A percentile compares a stretch with the other conserved stretches of the same genome.
phyloP scores from a whole-genome alignment of 2,329 filamentous ascomycete species.

The Nothophoma quercina region DNA sequence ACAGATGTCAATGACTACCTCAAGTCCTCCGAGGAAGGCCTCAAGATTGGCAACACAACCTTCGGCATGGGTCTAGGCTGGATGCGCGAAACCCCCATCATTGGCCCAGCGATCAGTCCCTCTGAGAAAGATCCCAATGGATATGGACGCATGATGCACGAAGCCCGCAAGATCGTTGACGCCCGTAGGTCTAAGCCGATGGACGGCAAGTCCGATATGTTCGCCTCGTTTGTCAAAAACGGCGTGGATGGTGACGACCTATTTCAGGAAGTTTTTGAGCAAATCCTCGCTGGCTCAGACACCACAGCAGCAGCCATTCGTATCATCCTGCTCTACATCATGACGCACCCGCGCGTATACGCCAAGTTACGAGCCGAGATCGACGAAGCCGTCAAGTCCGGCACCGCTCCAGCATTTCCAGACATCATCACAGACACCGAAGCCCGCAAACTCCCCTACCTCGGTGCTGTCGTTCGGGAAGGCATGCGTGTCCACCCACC shows the following conservation, averaged over 20 bases:
- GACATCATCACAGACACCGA: conserved; percentile 58
- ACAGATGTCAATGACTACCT: conserved; percentile 58
- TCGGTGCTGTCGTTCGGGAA: conserved; percentile 58
- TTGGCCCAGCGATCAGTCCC: conserved; percentile 40
- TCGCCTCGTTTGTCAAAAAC: conserved; percentile 60
- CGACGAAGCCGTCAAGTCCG: conserved; percentile 47
- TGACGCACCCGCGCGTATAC: conserved; percentile 59
- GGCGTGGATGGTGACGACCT: conserved; percentile 52
- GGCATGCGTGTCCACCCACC: conserved; percentile 56
- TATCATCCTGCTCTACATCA: conserved; percentile 61
- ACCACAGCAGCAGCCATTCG: conserved; percentile 65
- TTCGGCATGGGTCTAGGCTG: conserved; percentile 39
- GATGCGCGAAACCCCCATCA: conserved; percentile 33
- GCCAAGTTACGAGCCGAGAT: conserved; percentile 58
- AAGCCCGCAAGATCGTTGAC: conserved; percentile 36
- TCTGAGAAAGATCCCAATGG: conserved; percentile 47
- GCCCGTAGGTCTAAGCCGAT: conserved; percentile 56
- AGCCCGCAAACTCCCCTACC: conserved; percentile 53
- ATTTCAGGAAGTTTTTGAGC: conserved; percentile 53
- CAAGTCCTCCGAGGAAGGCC: conserved; percentile 52
- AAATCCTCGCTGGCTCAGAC: conserved; percentile 65
- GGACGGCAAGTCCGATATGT: conserved; percentile 60
- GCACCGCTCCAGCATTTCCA: conserved; percentile 43
- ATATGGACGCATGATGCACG: conserved; percentile 44
- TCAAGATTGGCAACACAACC: conserved; percentile 37